Evolutionary conservation across 495 filamentous ascomycete species (phyloP), one percentile per base, ranked within the genome.

Genomic region (Lineolata rhizophorae): DNA sequence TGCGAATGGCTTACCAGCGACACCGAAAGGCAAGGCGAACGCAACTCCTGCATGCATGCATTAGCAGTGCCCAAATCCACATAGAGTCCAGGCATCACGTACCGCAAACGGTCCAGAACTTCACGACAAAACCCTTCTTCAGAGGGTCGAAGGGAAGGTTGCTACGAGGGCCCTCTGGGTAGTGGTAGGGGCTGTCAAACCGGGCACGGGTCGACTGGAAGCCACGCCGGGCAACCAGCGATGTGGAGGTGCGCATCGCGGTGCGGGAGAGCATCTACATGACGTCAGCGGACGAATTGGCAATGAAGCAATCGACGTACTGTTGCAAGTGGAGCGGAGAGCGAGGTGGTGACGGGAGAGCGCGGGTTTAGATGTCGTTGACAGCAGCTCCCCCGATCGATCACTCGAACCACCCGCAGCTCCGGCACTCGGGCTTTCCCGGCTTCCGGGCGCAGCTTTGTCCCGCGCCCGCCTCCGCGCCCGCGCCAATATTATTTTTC

Each of bases 131-230:
- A 54, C 60, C 75, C 55, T 70, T 73, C 47, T 75, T 90, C 58
- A 75, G 59, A 42, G 90, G 72, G 65, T 97, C 90, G 72, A 97
- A 97, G 38, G 87, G 87, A 37, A 97, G 59, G 65, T 92, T 94
- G 62, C 66, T 72, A 50, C 72, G 71, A 46, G 90, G 87, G 33
- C 87, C 90, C 64, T 95, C 90, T 38, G 84, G 77, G 62, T 97
- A 97, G 65, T 97, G 87, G 67, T 91, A 90, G 18, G 83, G 83
- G 49, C 80, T 87, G 36, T 67, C 69, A 43, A 87, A 58, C 57
- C 77, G 85, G 52, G 76, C 58, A 42, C 78, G 75, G 52, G 84
- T 91, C 51, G 80, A 72, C 56, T 81, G 74, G 70, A 97, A 90
- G 58, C 77, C 82, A 50, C 87, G 84, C 60, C 84, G 80, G 65